A percentile compares a stretch with the other conserved stretches of the same genome.
Evolutionary conservation across 2,329 filamentous ascomycete species (phyloP).

Genomic region (Phoma herbarum): DNA sequence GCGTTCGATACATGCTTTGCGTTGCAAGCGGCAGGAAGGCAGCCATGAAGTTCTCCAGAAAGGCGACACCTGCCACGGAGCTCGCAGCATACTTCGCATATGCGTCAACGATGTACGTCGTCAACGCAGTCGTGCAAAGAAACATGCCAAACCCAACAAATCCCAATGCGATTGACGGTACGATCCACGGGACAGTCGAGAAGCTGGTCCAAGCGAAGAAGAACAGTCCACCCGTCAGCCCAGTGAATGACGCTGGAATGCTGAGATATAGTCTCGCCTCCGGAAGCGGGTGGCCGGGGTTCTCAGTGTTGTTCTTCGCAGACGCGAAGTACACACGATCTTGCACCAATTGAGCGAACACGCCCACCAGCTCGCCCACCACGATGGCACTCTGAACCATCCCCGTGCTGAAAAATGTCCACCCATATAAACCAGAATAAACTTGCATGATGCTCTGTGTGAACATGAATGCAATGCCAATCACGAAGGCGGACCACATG

Average conservation of each 20-base stretch:
- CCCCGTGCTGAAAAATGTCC: slow-evolving; percentile 54
- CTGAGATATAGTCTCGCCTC: slow-evolving; percentile 58
- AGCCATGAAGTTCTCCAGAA: slow-evolving; percentile 60
- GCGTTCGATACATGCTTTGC: slow-evolving; percentile 57
- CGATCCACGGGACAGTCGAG: slow-evolving; percentile 56
- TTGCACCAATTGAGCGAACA: slow-evolving; percentile 48
- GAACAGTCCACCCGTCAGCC: slow-evolving; percentile 60
- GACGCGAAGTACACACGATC: slow-evolving; percentile 55
- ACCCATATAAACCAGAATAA: slow-evolving; percentile 53
- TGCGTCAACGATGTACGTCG: slow-evolving; percentile 60
- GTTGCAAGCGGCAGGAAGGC: slow-evolving; percentile 60
- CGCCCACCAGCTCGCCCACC: slow-evolving; percentile 57
- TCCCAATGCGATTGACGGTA: slow-evolving; percentile 57
- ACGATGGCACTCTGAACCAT: slow-evolving; percentile 57
- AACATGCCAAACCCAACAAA: slow-evolving; percentile 62
- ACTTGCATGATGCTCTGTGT: slow-evolving; percentile 59
- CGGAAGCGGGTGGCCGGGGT: slow-evolving; percentile 53
- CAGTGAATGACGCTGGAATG: slow-evolving; percentile 56
- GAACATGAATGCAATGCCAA: slow-evolving; percentile 60
- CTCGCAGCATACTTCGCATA: slow-evolving; percentile 61
- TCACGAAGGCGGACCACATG: slow-evolving; percentile 59
- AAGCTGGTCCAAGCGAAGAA: slow-evolving; percentile 61
- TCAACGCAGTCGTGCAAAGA: slow-evolving; percentile 56
- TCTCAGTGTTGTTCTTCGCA: slow-evolving; percentile 50
- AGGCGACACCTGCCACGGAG: slow-evolving; percentile 59